Percentiles rank a stretch among this genome's conserved stretches.
Conservation (phyloP, 148 eudicot genomes). For the Chenopodium suecicum region DNA sequence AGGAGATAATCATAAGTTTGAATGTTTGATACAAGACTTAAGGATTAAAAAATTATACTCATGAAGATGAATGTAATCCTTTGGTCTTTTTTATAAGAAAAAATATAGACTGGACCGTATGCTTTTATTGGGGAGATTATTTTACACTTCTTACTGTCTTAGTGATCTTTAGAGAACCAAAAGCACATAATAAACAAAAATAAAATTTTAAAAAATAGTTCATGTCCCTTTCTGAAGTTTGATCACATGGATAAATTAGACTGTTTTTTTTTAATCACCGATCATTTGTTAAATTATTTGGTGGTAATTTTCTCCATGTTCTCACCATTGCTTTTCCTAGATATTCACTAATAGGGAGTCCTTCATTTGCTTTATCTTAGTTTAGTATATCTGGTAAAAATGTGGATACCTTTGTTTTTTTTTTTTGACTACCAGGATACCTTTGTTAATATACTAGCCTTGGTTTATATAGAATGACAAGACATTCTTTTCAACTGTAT, state of each 20-base stretch:
- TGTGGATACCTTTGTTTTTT: background rate
- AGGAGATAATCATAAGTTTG: background rate
- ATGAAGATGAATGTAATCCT: background rate
- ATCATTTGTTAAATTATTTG: background rate
- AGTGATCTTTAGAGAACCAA: background rate
- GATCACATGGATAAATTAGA: background rate
- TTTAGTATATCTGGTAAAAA: background rate
- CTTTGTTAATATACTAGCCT: no score
- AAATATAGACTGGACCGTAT: background rate
- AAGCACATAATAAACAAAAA: no score
- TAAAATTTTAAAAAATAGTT: no score
- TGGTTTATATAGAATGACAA: background rate
- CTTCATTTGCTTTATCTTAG: background rate
- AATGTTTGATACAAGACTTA: no score
- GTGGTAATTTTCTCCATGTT: background rate
- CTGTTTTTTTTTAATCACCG: background rate
- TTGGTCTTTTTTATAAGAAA: background rate
- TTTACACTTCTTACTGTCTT: background rate
- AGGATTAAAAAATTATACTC: no score
- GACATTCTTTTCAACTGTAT: background rate
- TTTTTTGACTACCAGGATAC: background rate
- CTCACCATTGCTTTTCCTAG: background rate
- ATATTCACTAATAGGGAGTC: background rate
- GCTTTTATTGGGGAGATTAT: background rate
- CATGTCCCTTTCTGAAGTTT: background rate